phyloP scores from a whole-genome alignment of 495 filamentous ascomycete species.

The Darksidea phi region DNA sequence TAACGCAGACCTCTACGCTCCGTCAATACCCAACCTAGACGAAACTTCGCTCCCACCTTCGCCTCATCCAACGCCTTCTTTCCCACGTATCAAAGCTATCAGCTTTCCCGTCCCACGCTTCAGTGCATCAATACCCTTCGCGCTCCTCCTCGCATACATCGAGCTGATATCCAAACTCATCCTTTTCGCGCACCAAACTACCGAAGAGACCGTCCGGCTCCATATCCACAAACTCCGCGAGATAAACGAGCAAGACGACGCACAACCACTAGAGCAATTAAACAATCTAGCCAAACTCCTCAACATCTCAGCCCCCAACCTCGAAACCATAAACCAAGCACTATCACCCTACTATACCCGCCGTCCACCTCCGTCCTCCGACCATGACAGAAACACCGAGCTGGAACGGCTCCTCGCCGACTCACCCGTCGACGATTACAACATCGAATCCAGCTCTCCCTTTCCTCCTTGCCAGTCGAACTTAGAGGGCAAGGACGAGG shows the following conservation, averaged over 20 bases:
- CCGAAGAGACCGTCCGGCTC: background rate
- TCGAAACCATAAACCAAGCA: no score
- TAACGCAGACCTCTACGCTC: no score
- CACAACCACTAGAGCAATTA: no score
- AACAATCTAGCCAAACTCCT: no score
- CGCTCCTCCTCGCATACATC: background rate
- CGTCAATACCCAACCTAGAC: background rate
- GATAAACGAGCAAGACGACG: background rate
- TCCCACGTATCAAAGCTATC: background rate
- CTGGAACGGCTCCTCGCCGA: no score
- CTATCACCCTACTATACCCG: no score
- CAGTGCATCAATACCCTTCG: background rate
- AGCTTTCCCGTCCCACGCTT: background rate
- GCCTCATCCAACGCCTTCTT: conserved; percentile 5
- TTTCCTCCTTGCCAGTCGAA: background rate
- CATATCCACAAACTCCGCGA: background rate
- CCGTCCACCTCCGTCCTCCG: no score
- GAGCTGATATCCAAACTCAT: background rate
- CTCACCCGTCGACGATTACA: background rate
- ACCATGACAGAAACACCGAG: no score
- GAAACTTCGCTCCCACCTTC: background rate
- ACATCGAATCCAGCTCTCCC: no score
- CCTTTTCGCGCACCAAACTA: background rate
- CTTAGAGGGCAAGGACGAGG: background rate
- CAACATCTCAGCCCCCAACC: no score